Evolutionary conservation across 208 protist genomes (phyloP).

Genomic region (Blastocrithidia nonstop): DNA sequence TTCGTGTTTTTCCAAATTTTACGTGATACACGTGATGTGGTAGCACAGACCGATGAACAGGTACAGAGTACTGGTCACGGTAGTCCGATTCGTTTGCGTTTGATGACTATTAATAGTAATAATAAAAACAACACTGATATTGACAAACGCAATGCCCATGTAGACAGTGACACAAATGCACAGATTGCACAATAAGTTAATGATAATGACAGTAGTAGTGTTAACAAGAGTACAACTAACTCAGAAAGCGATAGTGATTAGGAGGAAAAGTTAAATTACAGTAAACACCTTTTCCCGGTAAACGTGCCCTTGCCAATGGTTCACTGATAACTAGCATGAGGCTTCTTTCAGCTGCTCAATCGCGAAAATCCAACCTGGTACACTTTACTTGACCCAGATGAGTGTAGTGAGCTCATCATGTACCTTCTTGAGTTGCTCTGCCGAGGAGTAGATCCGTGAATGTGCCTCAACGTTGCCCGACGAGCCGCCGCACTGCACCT

Average conservation of each 20-base stretch:
- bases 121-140: neutral
- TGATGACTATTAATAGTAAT: slow-evolving; percentile 2
- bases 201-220: too few relatives aligned
- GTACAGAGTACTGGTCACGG: too few relatives aligned
- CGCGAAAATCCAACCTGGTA: slow-evolving; percentile 48
- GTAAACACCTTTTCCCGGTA: too few relatives aligned
- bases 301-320: slow-evolving; percentile 55
- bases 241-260: too few relatives aligned
- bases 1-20: slow-evolving; percentile 63
- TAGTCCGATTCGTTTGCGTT: neutral
- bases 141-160: neutral
- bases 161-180: neutral
- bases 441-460: slow-evolving; percentile 65
- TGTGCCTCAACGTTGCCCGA: slow-evolving; percentile 62
- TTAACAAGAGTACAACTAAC: too few relatives aligned
- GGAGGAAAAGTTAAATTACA: too few relatives aligned
- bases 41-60: too few relatives aligned
- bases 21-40: slow-evolving; percentile 47
- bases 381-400: slow-evolving; percentile 18
- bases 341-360: slow-evolving; percentile 61
- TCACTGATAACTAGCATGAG: slow-evolving; percentile 74
- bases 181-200: neutral
- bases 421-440: slow-evolving; percentile 53
- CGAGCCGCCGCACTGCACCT: slow-evolving; percentile 33
- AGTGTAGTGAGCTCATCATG: slow-evolving; percentile 39